Evolutionary conservation across 352 stramenopile species (phyloP), one percentile per base, ranked within the genome.

Genomic region (Phytophthora cajani): DNA sequence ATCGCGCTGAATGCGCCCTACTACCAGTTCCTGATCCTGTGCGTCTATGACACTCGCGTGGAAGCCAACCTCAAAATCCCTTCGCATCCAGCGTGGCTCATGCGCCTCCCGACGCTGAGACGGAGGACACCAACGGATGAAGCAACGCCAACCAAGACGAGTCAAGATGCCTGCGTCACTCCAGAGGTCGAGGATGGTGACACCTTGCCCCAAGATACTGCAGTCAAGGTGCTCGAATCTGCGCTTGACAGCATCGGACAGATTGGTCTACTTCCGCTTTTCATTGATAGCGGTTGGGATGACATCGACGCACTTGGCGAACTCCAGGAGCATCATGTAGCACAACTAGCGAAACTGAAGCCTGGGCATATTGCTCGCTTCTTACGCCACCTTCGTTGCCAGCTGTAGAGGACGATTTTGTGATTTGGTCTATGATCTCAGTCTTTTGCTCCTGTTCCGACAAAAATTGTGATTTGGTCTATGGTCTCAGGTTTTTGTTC

Each of bases 21-120:
- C 56, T 79, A 79, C 57, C 72, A 79, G 60, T 76, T 76, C 21
- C 62, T 79, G 14, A 73, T 79, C 30, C 25, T 76, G 21, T 79
- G 66, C 21, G 68, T 79, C 14, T 76, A 77, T 46, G 63, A 79
- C 25, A 66, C 51, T 3, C 67, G 67, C 5, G 25, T 58, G 32
- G 72, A 79, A 58, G 51, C 44, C 46, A 58, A 60, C 21, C 51
- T 79, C 46, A 47, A 14, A n/a, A 68, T 75, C 7, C 67, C 63
- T 50, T 56, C 30, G 12, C 58, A 72, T n/a, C 65, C 66, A 25
- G 44, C 50, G 27, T 65, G 60, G 42, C 50, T 78, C 21, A 27
- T 46, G 21, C 30, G 54, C 11, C 33, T 64, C 23, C 19, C 44
- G 3, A 60, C 63, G 11, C 23, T 72, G 9, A n/a, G 64, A 32